Percentiles rank a stretch among this genome's conserved stretches.
Conservation (phyloP, 1,284 basidiomycete species). For the Heterobasidion irregulare region DNA sequence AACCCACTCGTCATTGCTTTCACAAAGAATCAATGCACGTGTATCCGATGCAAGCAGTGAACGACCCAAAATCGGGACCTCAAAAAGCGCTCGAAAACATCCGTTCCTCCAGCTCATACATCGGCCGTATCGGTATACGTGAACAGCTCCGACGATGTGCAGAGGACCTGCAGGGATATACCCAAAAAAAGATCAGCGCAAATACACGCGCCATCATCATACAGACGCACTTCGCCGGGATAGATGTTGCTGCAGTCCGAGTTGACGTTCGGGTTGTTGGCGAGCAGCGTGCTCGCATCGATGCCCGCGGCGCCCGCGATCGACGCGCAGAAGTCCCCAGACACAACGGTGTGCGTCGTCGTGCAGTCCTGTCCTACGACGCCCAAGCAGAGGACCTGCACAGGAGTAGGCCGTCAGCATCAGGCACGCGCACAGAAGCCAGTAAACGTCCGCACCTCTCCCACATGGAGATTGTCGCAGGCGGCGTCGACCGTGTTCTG, state of each 20-base stretch:
- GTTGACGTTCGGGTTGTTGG: constrained; percentile 50
- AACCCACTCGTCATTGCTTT: too few species aligned
- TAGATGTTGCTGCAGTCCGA: constrained; percentile 39
- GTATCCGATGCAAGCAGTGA: too few species aligned
- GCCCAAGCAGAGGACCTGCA: constrained; percentile 36
- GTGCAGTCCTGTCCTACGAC: constrained; percentile 14
- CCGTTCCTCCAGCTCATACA: not conserved
- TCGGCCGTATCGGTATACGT: not conserved
- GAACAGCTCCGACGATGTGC: not conserved
- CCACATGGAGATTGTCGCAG: constrained; percentile 48
- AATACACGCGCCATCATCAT: not conserved
- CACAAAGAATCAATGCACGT: too few species aligned
- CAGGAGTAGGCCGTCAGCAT: not conserved
- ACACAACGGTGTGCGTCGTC: constrained; percentile 29
- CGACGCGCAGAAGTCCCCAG: constrained; percentile 30
- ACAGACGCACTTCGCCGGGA: constrained; percentile 27
- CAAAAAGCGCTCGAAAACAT: too few species aligned
- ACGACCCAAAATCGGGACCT: too few species aligned
- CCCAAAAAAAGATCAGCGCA: not conserved
- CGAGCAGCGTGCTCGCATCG: constrained; percentile 27
- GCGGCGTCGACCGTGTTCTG: constrained; percentile 31
- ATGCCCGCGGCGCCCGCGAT: constrained; percentile 29
- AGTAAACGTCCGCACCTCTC: constrained; percentile 16
- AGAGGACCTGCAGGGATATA: constrained; percentile 2
- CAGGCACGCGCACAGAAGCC: not conserved